Evolutionary conservation across 768 basidiomycete species (phyloP).

Genomic region (Phylloporus sp.): DNA sequence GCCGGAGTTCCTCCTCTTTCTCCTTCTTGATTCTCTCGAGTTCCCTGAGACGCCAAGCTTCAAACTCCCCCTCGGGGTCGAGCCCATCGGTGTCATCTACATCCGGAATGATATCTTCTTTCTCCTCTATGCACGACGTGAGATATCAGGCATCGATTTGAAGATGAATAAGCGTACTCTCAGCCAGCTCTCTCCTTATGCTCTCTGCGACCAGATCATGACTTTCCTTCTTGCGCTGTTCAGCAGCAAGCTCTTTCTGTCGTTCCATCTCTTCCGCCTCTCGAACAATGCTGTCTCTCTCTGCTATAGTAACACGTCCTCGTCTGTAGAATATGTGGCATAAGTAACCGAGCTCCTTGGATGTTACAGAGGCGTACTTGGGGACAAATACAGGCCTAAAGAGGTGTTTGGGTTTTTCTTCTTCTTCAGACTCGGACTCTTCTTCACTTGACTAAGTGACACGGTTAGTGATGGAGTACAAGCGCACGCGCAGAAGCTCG

Average conservation of each 20-base stretch:
- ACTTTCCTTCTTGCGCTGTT: constrained; percentile 82
- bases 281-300: constrained; percentile 61
- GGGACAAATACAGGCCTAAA: constrained; percentile 94
- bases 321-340: constrained; percentile 44
- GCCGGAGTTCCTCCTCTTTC: constrained; percentile 78
- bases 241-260: constrained; percentile 69
- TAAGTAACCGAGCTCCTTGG: constrained; percentile 2
- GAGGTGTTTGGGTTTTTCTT: constrained; percentile 65
- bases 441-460: constrained; percentile 77
- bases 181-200: constrained; percentile 84
- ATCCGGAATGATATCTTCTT: constrained; percentile 76
- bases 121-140: constrained; percentile 64
- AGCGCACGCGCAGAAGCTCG: constrained; percentile 24
- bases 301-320: constrained; percentile 67
- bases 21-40: constrained; percentile 91
- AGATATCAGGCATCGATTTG: background rate
- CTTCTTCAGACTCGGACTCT: constrained; percentile 72
- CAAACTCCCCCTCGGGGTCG: constrained; percentile 87
- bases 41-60: constrained; percentile 94
- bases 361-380: constrained; percentile 55
- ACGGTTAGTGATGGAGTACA: constrained; percentile 14
- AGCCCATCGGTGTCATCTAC: constrained; percentile 94
- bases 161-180: constrained; percentile 56
- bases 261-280: constrained; percentile 73
- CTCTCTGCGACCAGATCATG: constrained; percentile 94